Conservation (phyloP, 495 filamentous ascomycete genomes). For the Aspergillus steynii region DNA sequence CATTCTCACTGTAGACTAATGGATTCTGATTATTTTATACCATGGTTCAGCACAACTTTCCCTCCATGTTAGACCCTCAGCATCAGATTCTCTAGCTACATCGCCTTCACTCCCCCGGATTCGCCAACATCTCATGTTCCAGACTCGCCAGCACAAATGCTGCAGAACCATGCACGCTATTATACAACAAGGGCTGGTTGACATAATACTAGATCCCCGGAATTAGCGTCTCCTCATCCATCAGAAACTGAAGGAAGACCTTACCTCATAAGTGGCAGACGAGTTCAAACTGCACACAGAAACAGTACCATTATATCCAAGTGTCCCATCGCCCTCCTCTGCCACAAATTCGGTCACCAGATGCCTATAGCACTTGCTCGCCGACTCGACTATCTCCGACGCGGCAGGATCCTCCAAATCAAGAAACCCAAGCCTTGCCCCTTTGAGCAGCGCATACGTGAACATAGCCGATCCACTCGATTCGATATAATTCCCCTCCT, state of each 20-base stretch:
- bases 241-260: constrained; percentile 13
- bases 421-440: constrained; percentile 46
- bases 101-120: too few species aligned
- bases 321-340: constrained; percentile 35
- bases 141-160: constrained; percentile 50
- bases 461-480: constrained; percentile 62
- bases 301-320: constrained; percentile 57
- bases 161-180: constrained; percentile 49
- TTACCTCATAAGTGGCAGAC: constrained; percentile 49
- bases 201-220: constrained; percentile 46
- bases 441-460: constrained; percentile 55
- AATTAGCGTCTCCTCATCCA: constrained; percentile 3
- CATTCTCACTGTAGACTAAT: too few species aligned
- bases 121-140: constrained; percentile 38
- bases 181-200: constrained; percentile 40
- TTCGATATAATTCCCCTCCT: constrained; percentile 60
- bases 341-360: constrained; percentile 44
- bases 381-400: constrained; percentile 5
- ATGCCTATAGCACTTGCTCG: constrained; percentile 40
- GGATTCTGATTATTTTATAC: too few species aligned
- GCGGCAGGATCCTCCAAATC: not conserved
- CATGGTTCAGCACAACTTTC: too few species aligned
- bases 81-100: too few species aligned
- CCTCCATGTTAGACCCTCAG: too few species aligned
- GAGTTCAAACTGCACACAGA: constrained; percentile 54